phyloP scores from a whole-genome alignment of 169 alveolate species.

The Besnoitia besnoiti region DNA sequence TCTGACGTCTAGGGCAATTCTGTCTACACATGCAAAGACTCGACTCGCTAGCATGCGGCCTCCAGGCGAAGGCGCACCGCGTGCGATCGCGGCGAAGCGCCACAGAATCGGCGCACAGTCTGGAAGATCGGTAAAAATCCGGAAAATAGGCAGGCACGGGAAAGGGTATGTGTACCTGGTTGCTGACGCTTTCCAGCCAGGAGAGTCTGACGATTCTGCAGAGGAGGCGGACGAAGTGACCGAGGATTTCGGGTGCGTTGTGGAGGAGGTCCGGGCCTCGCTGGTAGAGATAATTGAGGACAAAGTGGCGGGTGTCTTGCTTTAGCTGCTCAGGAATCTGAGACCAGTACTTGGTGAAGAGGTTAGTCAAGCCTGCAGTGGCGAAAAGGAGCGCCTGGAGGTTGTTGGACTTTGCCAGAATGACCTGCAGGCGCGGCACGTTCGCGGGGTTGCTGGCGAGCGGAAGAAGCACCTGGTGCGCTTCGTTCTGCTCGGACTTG shows the following conservation, averaged over 20 bases:
- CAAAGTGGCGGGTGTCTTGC: constrained; percentile 87
- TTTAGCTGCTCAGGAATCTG: constrained; percentile 86
- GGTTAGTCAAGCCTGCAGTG: constrained; percentile 77
- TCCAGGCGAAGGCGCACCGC: too few relatives aligned
- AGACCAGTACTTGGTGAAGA: constrained; percentile 85
- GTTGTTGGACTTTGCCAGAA: constrained; percentile 76
- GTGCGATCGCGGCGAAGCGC: too few relatives aligned
- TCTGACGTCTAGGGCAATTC: too few relatives aligned
- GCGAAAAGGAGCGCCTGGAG: constrained; percentile 80
- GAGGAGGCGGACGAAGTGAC: constrained; percentile 87
- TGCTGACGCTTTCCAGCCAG: constrained; percentile 82
- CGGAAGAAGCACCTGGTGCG: constrained; percentile 91
- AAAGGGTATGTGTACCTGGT: too few relatives aligned
- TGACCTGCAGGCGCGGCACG: constrained; percentile 77
- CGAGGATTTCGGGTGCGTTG: constrained; percentile 88
- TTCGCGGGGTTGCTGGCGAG: constrained; percentile 77
- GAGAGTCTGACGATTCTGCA: constrained; percentile 89
- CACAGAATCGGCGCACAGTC: too few relatives aligned
- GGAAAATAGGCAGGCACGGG: too few relatives aligned
- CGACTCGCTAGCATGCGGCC: too few relatives aligned
- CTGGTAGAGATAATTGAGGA: constrained; percentile 87
- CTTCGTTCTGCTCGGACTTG: constrained; percentile 84
- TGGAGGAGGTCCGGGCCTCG: constrained; percentile 91
- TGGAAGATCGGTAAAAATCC: too few relatives aligned
- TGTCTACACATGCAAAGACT: too few relatives aligned